A percentile compares a stretch with the other conserved stretches of the same genome.
These are phyloP conservation scores for Tricladium varicosporioides DNA, from an alignment of 2,329 filamentous ascomycete species.

Conservation along the genomic window DNA sequence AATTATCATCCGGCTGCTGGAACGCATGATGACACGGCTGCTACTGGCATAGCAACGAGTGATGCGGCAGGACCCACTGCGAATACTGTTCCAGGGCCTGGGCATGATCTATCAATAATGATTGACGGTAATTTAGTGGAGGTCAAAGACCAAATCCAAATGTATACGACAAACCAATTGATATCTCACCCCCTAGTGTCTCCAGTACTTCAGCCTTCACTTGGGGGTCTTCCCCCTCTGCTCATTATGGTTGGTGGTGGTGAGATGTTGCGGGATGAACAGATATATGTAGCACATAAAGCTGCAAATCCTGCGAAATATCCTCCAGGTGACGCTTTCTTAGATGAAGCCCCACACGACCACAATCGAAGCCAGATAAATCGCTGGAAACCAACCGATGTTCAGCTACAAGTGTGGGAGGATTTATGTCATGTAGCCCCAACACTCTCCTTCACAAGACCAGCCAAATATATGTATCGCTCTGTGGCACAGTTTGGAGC, in stretches of 20 bases:
- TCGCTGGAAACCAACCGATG: slow-evolving; percentile 79
- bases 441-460: slow-evolving; percentile 92
- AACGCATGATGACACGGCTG: slow-evolving; percentile 34
- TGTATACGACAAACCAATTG: slow-evolving; percentile 80
- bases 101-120: slow-evolving; percentile 56
- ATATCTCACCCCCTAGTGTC: slow-evolving; percentile 87
- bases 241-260: slow-evolving; percentile 85
- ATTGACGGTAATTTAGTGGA: slow-evolving; percentile 70
- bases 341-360: slow-evolving; percentile 61
- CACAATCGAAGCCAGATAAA: slow-evolving; percentile 51
- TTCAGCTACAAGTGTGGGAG: slow-evolving; percentile 95
- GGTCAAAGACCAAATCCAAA: slow-evolving; percentile 90
- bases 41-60: slow-evolving; percentile 30
- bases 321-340: slow-evolving; percentile 60
- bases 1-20: slow-evolving; percentile 24
- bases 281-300: slow-evolving; percentile 93
- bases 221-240: slow-evolving; percentile 86
- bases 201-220: slow-evolving; percentile 79
- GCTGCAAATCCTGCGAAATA: slow-evolving; percentile 81
- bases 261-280: slow-evolving; percentile 88
- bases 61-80: slow-evolving; percentile 23
- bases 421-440: slow-evolving; percentile 90
- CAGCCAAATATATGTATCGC: slow-evolving; percentile 94
- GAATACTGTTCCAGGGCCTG: slow-evolving; percentile 34
- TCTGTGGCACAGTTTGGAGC: slow-evolving; percentile 90